A percentile compares a stretch with the other conserved stretches of the same genome.
Conservation (phyloP, 208 protist genomes). For the Angomonas deanei region DNA sequence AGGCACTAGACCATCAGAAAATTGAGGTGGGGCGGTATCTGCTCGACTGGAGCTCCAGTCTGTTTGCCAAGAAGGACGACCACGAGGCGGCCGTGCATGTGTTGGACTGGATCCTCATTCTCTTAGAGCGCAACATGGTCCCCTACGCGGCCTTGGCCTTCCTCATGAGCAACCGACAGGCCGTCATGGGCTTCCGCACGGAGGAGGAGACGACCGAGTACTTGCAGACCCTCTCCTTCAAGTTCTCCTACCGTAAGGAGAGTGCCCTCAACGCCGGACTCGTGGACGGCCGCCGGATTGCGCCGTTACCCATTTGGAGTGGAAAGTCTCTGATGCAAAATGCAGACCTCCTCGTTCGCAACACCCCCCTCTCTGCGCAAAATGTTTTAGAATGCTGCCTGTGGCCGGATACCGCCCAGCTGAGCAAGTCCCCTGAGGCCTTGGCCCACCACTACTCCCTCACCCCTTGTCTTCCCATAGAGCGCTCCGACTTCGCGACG, state of each 20-base stretch:
- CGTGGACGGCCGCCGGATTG: constrained; percentile 39
- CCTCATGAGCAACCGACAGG: constrained; percentile 49
- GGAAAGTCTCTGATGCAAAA: constrained; percentile 74
- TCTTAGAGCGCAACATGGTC: constrained; percentile 58
- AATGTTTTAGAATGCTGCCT: constrained; percentile 63
- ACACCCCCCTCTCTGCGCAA: constrained; percentile 60
- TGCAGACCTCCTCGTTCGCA: constrained; percentile 61
- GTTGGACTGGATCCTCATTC: constrained; percentile 75
- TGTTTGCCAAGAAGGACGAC: constrained; percentile 44
- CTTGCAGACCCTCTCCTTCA: constrained; percentile 8
- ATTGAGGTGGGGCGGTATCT: constrained; percentile 52
- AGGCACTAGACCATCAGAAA: constrained; percentile 75
- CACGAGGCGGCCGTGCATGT: constrained; percentile 36
- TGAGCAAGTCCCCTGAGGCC: constrained; percentile 48
- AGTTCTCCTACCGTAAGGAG: constrained; percentile 25
- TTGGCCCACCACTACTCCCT: constrained; percentile 57
- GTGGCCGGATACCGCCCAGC: constrained; percentile 28
- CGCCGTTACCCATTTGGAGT: constrained; percentile 41
- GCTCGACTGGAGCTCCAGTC: constrained; percentile 44
- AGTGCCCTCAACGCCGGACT: constrained; percentile 36
- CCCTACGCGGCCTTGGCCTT: constrained; percentile 69
- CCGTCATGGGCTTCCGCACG: constrained; percentile 32
- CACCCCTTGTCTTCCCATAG: constrained; percentile 53
- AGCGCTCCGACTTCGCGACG: constrained; percentile 58
- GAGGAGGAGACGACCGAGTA: background rate